phyloP scores from a whole-genome alignment of 345 rosid species.

The Melaleuca alternifolia region DNA sequence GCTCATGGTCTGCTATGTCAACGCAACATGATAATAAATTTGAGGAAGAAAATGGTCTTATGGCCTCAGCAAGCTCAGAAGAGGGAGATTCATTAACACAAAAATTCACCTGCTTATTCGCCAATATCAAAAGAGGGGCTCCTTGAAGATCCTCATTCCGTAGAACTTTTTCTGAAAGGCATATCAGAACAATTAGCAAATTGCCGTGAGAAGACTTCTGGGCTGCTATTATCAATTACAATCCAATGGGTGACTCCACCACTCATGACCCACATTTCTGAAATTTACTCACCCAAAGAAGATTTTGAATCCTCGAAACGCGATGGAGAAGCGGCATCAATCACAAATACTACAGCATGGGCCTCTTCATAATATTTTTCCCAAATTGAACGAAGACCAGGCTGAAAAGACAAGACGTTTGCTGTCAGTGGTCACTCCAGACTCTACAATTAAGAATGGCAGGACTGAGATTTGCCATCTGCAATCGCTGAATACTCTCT shows the following conservation, averaged over 20 bases:
- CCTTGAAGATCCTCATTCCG: conserved; percentile 96
- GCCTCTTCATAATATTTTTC: conserved; percentile 99
- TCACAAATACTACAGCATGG: conserved; percentile 81
- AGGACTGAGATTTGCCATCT: background rate
- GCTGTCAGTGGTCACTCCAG: background rate
- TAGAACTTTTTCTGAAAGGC: conserved; percentile 43
- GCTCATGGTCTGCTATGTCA: background rate
- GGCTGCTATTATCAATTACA: background rate
- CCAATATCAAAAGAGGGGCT: conserved; percentile 85
- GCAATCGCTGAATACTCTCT: background rate
- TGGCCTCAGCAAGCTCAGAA: background rate
- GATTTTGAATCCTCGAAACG: conserved; percentile 96
- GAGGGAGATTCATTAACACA: background rate
- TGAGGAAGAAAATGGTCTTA: background rate
- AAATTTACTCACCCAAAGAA: conserved; percentile 46
- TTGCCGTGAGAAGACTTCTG: background rate
- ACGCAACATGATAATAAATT: background rate
- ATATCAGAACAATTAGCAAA: background rate
- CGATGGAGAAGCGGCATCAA: conserved; percentile 87
- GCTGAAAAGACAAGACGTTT: conserved; percentile 20
- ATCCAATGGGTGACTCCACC: background rate
- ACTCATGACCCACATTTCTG: background rate
- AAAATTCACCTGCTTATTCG: conserved; percentile 83
- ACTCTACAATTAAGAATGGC: background rate
- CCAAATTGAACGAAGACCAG: conserved; percentile 97